These are phyloP conservation scores for Podaxis sp. DNA, from an alignment of 768 basidiomycete genomes.

Conservation along the genomic window DNA sequence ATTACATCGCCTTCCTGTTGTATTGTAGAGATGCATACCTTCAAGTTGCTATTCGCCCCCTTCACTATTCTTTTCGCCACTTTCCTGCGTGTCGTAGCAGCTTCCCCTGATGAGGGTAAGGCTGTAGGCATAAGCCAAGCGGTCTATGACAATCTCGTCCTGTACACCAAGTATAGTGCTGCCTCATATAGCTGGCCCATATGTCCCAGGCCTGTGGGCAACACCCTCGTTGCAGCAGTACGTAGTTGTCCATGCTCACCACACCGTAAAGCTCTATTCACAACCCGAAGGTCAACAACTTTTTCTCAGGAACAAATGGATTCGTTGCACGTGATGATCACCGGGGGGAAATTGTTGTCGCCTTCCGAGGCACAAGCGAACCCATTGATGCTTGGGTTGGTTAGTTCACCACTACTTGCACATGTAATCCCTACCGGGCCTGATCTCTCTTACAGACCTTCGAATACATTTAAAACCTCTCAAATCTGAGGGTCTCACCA, in stretches of 20 bases:
- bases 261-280: not conserved
- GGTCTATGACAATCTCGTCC: conserved; percentile 41
- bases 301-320: conserved; percentile 26
- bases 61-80: not conserved
- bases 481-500: conserved; percentile 24
- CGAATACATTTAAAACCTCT: conserved; percentile 30
- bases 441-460: conserved; percentile 23
- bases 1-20: not conserved
- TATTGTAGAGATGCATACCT: not conserved
- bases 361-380: conserved; percentile 31
- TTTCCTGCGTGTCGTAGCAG: conserved; percentile 6
- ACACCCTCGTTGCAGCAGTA: conserved; percentile 37
- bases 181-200: not conserved
- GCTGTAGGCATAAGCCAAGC: conserved; percentile 31
- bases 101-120: conserved; percentile 19
- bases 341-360: conserved; percentile 36
- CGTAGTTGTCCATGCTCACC: conserved; percentile 14
- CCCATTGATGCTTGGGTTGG: not conserved
- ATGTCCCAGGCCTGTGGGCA: conserved; percentile 48
- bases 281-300: conserved; percentile 23
- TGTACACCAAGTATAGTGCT: conserved; percentile 25
- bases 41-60: not conserved
- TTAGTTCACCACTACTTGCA: conserved; percentile 12
- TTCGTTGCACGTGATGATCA: conserved; percentile 35
- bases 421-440: not conserved